Evolutionary conservation across 1,284 basidiomycete species (phyloP).

Genomic region (Laetiporus sulphureus): DNA sequence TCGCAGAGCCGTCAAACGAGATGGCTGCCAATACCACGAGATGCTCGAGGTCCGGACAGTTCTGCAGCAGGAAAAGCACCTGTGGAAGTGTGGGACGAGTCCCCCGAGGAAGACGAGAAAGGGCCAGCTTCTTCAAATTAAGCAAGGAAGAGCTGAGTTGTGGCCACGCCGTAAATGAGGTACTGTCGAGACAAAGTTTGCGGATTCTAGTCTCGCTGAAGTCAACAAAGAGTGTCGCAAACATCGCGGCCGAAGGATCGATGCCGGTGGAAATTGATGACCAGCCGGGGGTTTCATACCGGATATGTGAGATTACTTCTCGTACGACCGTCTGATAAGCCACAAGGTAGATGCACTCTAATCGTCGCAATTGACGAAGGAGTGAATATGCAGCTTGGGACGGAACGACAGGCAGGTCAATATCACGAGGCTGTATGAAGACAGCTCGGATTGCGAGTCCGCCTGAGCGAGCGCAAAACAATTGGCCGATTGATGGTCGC

Average conservation of each 20-base stretch:
- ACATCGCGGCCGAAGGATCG: no score
- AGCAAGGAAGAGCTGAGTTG: background rate
- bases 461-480: conserved; percentile 5
- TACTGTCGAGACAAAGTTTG: background rate
- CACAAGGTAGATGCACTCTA: conserved; percentile 3
- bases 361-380: background rate
- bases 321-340: conserved; percentile 1
- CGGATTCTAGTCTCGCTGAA: background rate
- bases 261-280: no score
- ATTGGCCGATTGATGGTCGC: conserved; percentile 1
- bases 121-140: conserved; percentile 1
- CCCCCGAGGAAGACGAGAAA: background rate
- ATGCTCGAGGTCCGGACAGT: conserved; percentile 1
- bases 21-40: conserved; percentile 1
- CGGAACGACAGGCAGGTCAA: background rate
- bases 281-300: background rate
- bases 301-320: background rate
- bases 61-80: background rate
- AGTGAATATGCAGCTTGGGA: background rate
- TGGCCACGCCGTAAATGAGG: background rate
- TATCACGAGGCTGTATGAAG: no score
- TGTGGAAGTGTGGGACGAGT: background rate
- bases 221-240: conserved; percentile 1
- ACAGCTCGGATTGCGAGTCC: conserved; percentile 1
- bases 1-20: no score